Conservation (phyloP, 768 basidiomycete genomes). For the Lanmaoa pseudosensibilis region DNA sequence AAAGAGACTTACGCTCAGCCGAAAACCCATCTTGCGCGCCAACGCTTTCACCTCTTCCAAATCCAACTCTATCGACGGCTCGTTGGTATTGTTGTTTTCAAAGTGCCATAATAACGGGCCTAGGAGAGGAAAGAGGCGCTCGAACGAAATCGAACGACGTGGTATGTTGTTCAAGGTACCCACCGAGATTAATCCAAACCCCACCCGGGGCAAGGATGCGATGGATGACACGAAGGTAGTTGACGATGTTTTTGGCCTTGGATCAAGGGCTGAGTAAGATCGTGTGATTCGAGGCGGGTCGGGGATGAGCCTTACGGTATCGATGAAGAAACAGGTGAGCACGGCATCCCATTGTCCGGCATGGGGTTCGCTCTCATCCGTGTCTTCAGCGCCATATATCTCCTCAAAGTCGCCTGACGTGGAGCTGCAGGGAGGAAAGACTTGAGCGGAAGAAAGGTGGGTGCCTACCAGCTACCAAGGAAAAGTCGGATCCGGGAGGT, state of each 20-base stretch:
- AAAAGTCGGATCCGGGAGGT: slow-evolving; percentile 65
- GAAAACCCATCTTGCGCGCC: slow-evolving; percentile 74
- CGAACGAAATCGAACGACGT: background rate
- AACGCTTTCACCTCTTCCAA: slow-evolving; percentile 86
- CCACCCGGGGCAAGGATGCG: slow-evolving; percentile 81
- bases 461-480: slow-evolving; percentile 76
- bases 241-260: slow-evolving; percentile 89
- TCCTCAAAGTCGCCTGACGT: slow-evolving; percentile 85
- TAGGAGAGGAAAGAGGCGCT: slow-evolving; percentile 18
- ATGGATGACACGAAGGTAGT: slow-evolving; percentile 87
- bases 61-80: slow-evolving; percentile 83
- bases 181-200: slow-evolving; percentile 84
- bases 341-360: slow-evolving; percentile 84
- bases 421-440: background rate
- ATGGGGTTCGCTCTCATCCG: slow-evolving; percentile 60
- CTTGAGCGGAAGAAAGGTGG: background rate
- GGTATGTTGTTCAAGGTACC: background rate
- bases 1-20: slow-evolving; percentile 59
- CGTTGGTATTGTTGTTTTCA: slow-evolving; percentile 81
- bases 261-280: background rate
- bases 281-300: background rate
- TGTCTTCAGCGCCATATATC: slow-evolving; percentile 66
- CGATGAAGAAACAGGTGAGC: slow-evolving; percentile 95
- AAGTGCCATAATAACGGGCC: slow-evolving; percentile 97
- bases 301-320: slow-evolving; percentile 61